Evolutionary conservation across 139 green algal species (phyloP).

Genomic region (Chlamydomonas eustigma): DNA sequence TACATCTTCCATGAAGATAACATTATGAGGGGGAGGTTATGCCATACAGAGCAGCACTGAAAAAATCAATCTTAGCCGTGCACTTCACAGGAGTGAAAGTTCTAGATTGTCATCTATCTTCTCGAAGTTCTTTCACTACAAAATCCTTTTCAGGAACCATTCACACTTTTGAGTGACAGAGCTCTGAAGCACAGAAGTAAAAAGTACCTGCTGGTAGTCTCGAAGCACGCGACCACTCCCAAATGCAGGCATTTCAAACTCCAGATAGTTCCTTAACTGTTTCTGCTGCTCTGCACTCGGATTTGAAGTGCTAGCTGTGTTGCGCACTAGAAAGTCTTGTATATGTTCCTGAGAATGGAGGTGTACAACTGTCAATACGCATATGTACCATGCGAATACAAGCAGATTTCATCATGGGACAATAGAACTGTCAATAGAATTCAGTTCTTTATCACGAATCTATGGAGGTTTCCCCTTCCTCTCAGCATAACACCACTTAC

Average conservation of each 20-base stretch:
- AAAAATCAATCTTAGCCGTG: too few species aligned
- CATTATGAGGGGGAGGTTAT: too few species aligned
- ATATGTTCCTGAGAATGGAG: not conserved
- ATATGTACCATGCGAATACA: not conserved
- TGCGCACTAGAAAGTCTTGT: constrained; percentile 15
- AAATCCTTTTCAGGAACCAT: too few species aligned
- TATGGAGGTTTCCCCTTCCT: too few species aligned
- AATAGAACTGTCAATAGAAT: not conserved
- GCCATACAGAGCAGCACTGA: too few species aligned
- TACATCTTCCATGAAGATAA: too few species aligned
- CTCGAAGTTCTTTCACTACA: too few species aligned
- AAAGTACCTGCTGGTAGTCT: constrained; percentile 73
- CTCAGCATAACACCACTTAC: too few species aligned
- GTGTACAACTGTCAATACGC: not conserved
- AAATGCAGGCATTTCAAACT: constrained; percentile 57
- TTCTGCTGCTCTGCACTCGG: not conserved
- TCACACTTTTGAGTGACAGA: too few species aligned
- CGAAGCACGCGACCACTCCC: constrained; percentile 67
- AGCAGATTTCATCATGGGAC: constrained; percentile 10
- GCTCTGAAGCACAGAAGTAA: too few species aligned
- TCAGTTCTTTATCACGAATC: not conserved
- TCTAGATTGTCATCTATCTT: too few species aligned
- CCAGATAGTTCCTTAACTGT: not conserved
- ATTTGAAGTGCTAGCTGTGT: constrained; percentile 7
- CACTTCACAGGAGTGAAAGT: too few species aligned